phyloP scores from a whole-genome alignment of 2,329 filamentous ascomycete species.

The Ceratocystis huliohia region DNA sequence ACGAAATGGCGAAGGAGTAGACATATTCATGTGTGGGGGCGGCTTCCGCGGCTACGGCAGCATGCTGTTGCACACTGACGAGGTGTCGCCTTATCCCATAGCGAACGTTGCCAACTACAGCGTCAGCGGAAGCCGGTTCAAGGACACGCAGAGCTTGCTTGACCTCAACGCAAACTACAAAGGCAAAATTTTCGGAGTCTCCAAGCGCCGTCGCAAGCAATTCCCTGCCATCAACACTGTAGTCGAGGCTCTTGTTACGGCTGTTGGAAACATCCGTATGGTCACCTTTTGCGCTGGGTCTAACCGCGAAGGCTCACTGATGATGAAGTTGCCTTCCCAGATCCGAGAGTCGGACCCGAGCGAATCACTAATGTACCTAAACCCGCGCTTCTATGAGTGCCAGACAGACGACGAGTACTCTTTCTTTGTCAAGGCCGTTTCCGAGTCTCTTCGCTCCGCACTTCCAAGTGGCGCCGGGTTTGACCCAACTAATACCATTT shows the following conservation, averaged over 20 bases:
- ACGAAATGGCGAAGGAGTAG: slow-evolving; percentile 35
- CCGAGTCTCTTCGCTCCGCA: slow-evolving; percentile 31
- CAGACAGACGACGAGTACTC: slow-evolving; percentile 23
- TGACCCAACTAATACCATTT: slow-evolving; percentile 30
- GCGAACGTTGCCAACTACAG: slow-evolving; percentile 70
- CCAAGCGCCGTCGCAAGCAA: slow-evolving; percentile 63
- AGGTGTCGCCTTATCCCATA: slow-evolving; percentile 66
- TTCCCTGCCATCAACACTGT: slow-evolving; percentile 74
- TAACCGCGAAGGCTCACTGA: slow-evolving; percentile 71
- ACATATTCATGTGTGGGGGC: slow-evolving; percentile 76
- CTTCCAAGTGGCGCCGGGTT: slow-evolving; percentile 30
- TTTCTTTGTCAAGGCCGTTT: slow-evolving; percentile 29
- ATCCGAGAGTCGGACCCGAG: slow-evolving; percentile 56
- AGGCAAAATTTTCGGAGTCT: slow-evolving; percentile 61
- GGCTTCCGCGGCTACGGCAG: slow-evolving; percentile 87
- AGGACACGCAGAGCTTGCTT: slow-evolving; percentile 39
- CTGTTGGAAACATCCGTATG: slow-evolving; percentile 56
- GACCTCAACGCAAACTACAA: slow-evolving; percentile 37
- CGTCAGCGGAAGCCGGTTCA: slow-evolving; percentile 49
- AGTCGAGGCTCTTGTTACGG: slow-evolving; percentile 58
- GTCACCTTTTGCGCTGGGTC: slow-evolving; percentile 81
- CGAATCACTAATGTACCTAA: slow-evolving; percentile 27
- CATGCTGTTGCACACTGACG: slow-evolving; percentile 68
- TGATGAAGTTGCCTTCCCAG: slow-evolving; percentile 49
- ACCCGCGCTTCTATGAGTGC: slow-evolving; percentile 1